A percentile compares a stretch with the other conserved stretches of the same genome.
phyloP scores from a whole-genome alignment of 805 yeast species.

The Cyberlindnera subsufficiens region DNA sequence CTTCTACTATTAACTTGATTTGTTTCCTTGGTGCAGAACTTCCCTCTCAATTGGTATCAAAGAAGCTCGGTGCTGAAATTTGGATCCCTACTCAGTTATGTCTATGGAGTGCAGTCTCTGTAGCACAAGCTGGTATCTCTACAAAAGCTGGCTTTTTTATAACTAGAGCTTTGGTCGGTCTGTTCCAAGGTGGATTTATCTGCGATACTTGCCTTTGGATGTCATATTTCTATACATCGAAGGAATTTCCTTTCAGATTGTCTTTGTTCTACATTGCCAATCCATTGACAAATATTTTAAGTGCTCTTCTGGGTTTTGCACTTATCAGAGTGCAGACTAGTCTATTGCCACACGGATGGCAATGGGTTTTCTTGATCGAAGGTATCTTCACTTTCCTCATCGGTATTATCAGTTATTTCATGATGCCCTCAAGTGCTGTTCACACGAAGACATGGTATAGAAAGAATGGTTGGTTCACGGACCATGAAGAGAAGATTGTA shows the following conservation, averaged over 20 bases:
- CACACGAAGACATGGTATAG: conserved; percentile 45
- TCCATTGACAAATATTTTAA: conserved; percentile 38
- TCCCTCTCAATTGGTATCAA: conserved; percentile 63
- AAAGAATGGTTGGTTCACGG: conserved; percentile 46
- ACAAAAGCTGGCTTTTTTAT: conserved; percentile 37
- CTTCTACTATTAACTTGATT: conserved; percentile 47
- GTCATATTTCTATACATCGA: conserved; percentile 56
- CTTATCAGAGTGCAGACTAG: conserved; percentile 44
- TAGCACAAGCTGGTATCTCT: conserved; percentile 41
- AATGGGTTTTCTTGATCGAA: conserved; percentile 60
- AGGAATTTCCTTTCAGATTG: conserved; percentile 53
- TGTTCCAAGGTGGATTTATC: conserved; percentile 66
- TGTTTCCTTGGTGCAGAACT: conserved; percentile 52
- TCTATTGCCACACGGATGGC: conserved; percentile 49
- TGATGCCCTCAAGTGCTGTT: conserved; percentile 52
- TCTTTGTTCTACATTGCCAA: conserved; percentile 56
- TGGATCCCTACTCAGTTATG: conserved; percentile 57
- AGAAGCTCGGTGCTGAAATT: conserved; percentile 54
- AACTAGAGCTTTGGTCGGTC: conserved; percentile 47
- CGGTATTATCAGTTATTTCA: conserved; percentile 40
- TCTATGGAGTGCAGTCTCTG: conserved; percentile 52
- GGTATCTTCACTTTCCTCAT: conserved; percentile 50
- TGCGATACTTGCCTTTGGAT: conserved; percentile 60
- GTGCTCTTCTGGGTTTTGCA: conserved; percentile 49
- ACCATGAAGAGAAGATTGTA: conserved; percentile 49